Evolutionary conservation across 2,329 filamentous ascomycete species (phyloP).

Genomic region (Epichloe gansuensis): DNA sequence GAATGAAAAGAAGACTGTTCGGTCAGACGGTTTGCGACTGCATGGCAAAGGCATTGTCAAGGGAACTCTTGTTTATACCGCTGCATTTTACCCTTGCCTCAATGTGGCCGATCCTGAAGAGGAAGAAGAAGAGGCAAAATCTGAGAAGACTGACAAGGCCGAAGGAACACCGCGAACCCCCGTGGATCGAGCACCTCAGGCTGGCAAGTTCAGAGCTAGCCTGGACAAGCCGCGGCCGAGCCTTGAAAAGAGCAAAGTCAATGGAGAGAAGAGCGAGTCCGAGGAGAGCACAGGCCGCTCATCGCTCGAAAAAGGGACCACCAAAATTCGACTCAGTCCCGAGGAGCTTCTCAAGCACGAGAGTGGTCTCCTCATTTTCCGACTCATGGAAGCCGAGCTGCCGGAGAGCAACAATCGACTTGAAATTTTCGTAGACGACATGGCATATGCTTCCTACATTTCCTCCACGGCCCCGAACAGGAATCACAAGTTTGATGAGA

Average conservation of each 20-base stretch:
- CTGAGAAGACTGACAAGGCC: conserved; percentile 1
- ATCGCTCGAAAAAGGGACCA: conserved; percentile 36
- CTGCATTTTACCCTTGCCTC: conserved; percentile 80
- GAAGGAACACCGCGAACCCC: conserved; percentile 6
- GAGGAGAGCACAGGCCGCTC: conserved; percentile 20
- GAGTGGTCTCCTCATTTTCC: conserved; percentile 88
- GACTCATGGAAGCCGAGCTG: conserved; percentile 80
- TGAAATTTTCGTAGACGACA: conserved; percentile 88
- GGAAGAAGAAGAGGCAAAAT: conserved; percentile 46
- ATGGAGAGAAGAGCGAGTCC: conserved; percentile 14
- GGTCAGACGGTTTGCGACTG: conserved; percentile 57
- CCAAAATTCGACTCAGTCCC: conserved; percentile 64
- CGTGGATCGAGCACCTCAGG: conserved; percentile 16
- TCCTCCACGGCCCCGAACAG: conserved; percentile 64
- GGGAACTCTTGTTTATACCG: conserved; percentile 70
- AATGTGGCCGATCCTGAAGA: conserved; percentile 84
- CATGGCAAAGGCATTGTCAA: conserved; percentile 64
- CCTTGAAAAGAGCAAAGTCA: background rate
- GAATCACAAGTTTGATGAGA: conserved; percentile 71
- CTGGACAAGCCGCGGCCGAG: conserved; percentile 15
- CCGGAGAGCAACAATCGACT: conserved; percentile 63
- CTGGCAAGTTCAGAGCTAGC: conserved; percentile 32
- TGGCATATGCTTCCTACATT: conserved; percentile 79
- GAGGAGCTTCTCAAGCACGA: conserved; percentile 80
- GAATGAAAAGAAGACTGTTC: conserved; percentile 60